A percentile compares a stretch with the other conserved stretches of the same genome.
These are phyloP conservation scores for Talaromyces pinophilus DNA, from an alignment of 2,329 filamentous ascomycete genomes.

Conservation along the genomic window DNA sequence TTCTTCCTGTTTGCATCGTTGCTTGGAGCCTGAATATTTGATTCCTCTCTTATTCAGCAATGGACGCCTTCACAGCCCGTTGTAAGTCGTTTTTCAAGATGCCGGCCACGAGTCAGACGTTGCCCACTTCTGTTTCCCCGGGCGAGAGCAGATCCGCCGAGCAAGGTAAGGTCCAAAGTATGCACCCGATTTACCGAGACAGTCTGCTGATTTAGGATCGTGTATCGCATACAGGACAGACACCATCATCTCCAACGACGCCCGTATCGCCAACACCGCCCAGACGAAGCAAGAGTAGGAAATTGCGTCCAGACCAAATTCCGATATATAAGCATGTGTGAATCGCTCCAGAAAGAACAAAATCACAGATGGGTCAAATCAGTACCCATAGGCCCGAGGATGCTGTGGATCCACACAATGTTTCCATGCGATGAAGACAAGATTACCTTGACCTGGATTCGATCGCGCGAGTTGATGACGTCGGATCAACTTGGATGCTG, in stretches of 20 bases:
- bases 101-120: background rate
- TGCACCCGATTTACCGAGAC: background rate
- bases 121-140: background rate
- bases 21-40: background rate
- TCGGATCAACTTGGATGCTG: background rate
- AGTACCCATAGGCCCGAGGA: background rate
- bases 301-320: background rate
- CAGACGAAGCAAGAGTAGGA: constrained; percentile 16
- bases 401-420: background rate
- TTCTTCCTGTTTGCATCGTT: background rate
- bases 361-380: background rate
- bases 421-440: background rate
- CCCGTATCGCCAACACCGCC: background rate
- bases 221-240: background rate
- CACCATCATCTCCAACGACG: background rate
- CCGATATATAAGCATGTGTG: background rate
- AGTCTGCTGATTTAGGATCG: background rate
- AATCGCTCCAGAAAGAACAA: background rate
- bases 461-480: background rate
- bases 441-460: background rate
- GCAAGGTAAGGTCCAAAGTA: background rate
- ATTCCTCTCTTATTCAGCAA: background rate
- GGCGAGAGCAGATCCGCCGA: background rate
- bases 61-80: background rate
- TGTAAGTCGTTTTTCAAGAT: background rate